Base-by-base conservation (phyloP, 2,329 filamentous ascomycete genomes). In the Bipolaris bicolor region DNA sequence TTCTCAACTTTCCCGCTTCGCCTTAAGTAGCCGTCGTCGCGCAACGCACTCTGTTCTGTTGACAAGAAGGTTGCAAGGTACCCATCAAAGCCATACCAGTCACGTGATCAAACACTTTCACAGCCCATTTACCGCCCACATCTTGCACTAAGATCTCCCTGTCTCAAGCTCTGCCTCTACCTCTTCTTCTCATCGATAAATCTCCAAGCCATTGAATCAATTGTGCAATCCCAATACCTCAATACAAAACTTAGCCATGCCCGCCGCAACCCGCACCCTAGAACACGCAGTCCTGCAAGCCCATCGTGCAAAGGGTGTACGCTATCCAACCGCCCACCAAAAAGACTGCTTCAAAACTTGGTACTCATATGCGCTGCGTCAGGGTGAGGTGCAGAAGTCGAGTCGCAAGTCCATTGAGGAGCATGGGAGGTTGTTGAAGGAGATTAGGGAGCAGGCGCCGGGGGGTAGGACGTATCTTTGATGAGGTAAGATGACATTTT, bases 341-440 rank as follows among this genome's bases (percentile, higher is more conserved):
- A 74, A 74, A 57, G 70, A 75, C 15, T 74, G 68, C 39, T 72
- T 73, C 59, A 74, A 74, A 55, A 75, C 73, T 0, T 75, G 73
- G 73, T 75, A 75, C 52, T 74, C 73, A 4, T 74, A 74, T 55
- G 72, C 68, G 2, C 57, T 75, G 11, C 62, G 66, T 13, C 47
- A 64, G 22, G 68, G 69, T 2, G 70, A 69, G 51, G 64, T 54
- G 1, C 52, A 50, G 3, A 72, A 70, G 51, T 56, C 63, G 1
- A 57, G 44, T 3, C 39, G 65, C 11, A 66, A 66, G 46, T 61
- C 47, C 1, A 49, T 70, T 1, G 55, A 62, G n/a, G 66, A 72
- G 34, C 67, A 73, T 49, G 63, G 63, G 15, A 69, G 57, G 50
- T 56, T 69, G 50, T 41, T 72, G 51, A 62, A 57, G 18, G 62